A percentile compares a stretch with the other conserved stretches of the same genome.
Conservation (phyloP, 1,284 basidiomycete species). For the Austroboletus niveus region DNA sequence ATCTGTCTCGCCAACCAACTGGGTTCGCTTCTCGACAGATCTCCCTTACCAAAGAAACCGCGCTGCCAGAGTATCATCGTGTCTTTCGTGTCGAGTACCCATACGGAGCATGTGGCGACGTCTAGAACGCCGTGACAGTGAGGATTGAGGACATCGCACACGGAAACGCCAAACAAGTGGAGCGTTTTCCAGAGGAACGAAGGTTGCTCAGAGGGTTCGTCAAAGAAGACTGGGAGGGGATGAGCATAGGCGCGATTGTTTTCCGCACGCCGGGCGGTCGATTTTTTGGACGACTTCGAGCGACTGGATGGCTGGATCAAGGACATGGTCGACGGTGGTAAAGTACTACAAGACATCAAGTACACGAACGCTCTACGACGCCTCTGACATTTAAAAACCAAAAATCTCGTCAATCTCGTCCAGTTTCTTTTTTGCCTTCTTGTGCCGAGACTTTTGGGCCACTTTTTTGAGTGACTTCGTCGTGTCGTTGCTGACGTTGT, state of each 20-base stretch:
- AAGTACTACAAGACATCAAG: no score
- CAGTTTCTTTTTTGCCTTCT: slow-evolving; percentile 26
- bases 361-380: neutral
- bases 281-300: slow-evolving; percentile 42
- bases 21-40: slow-evolving; percentile 90
- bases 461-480: no score
- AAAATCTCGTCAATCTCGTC: slow-evolving; percentile 35
- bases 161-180: slow-evolving; percentile 52
- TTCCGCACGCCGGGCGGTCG: slow-evolving; percentile 52
- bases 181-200: slow-evolving; percentile 43
- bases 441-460: slow-evolving; percentile 11
- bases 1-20: slow-evolving; percentile 83
- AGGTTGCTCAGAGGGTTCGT: slow-evolving; percentile 37
- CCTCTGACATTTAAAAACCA: slow-evolving; percentile 21
- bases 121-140: slow-evolving; percentile 74
- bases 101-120: slow-evolving; percentile 71
- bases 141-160: slow-evolving; percentile 52
- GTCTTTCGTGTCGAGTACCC: slow-evolving; percentile 65
- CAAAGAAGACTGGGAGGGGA: slow-evolving; percentile 61
- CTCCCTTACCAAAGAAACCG: slow-evolving; percentile 98
- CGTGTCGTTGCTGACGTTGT: neutral
- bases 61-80: slow-evolving; percentile 78
- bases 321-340: slow-evolving; percentile 38
- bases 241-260: slow-evolving; percentile 65
- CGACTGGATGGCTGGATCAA: slow-evolving; percentile 40